Evolutionary conservation across 2,329 filamentous ascomycete species (phyloP).

Genomic region (Verticillium longisporum): DNA sequence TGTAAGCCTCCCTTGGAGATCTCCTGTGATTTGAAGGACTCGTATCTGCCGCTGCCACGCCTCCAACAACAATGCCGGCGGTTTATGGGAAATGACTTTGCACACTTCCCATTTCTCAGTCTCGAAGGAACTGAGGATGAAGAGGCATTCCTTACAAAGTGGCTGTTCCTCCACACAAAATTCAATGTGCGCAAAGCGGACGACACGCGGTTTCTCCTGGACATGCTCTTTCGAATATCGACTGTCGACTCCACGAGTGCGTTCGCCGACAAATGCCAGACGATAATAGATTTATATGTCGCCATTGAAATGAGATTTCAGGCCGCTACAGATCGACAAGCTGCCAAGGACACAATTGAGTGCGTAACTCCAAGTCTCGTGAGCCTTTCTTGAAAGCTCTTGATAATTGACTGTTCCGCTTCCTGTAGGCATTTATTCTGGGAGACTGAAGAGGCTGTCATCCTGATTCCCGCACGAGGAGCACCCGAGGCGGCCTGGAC

Average conservation of each 20-base stretch:
- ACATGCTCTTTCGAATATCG: constrained; percentile 1
- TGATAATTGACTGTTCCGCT: background rate
- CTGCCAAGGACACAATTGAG: background rate
- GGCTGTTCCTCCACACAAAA: background rate
- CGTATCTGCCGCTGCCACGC: background rate
- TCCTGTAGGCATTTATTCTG: background rate
- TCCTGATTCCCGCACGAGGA: background rate
- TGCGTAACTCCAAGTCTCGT: background rate
- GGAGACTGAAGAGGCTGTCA: background rate
- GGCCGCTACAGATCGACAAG: background rate
- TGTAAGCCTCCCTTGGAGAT: background rate
- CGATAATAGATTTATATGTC: background rate
- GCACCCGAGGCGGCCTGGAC: background rate
- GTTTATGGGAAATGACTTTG: constrained; percentile 1
- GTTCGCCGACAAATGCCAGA: background rate
- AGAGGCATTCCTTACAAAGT: constrained; percentile 2
- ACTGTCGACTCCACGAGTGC: background rate
- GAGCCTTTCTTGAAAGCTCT: constrained; percentile 1
- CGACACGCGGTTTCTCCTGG: constrained; percentile 1
- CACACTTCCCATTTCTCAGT: constrained; percentile 5
- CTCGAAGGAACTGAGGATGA: background rate
- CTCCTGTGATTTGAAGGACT: background rate
- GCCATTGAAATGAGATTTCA: background rate
- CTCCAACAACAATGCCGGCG: background rate
- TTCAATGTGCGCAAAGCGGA: constrained; percentile 2